Conservation (phyloP, 2,329 filamentous ascomycete species). For the Cadophora sp. region DNA sequence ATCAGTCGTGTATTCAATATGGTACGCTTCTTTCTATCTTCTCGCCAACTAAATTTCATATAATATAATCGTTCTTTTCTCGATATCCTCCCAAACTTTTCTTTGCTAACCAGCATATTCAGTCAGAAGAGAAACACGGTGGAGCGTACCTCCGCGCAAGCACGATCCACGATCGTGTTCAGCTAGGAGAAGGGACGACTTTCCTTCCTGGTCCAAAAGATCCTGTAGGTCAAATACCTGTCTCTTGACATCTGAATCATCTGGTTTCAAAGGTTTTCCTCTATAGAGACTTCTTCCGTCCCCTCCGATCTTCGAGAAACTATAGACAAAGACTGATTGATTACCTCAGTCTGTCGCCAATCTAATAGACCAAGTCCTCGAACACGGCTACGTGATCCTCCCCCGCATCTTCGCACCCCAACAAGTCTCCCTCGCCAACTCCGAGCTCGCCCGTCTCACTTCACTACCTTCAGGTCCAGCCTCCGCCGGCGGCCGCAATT, state of each 20-base stretch:
- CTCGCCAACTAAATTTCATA: neutral
- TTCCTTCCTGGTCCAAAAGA: constrained; percentile 41
- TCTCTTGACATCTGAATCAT: too few species aligned
- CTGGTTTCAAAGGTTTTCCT: too few species aligned
- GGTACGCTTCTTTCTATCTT: neutral
- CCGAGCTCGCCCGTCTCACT: constrained; percentile 46
- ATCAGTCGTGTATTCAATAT: neutral
- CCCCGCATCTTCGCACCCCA: constrained; percentile 43
- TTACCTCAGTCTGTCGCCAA: constrained; percentile 33
- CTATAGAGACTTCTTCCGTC: too few species aligned
- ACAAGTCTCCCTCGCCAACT: constrained; percentile 45
- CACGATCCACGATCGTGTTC: constrained; percentile 29
- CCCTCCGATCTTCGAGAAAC: too few species aligned
- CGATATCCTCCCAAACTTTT: neutral
- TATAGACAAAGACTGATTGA: neutral
- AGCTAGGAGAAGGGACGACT: constrained; percentile 41
- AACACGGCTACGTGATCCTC: constrained; percentile 49
- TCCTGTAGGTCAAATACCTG: neutral
- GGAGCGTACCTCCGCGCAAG: constrained; percentile 9
- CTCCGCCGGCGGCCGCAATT: constrained; percentile 45
- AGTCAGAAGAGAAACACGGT: neutral
- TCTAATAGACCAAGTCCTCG: constrained; percentile 41
- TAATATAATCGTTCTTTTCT: neutral
- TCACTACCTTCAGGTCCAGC: constrained; percentile 39
- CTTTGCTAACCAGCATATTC: neutral